Evolutionary conservation across 2,329 filamentous ascomycete genomes (phyloP).

Genomic region (Massarina eburnea): DNA sequence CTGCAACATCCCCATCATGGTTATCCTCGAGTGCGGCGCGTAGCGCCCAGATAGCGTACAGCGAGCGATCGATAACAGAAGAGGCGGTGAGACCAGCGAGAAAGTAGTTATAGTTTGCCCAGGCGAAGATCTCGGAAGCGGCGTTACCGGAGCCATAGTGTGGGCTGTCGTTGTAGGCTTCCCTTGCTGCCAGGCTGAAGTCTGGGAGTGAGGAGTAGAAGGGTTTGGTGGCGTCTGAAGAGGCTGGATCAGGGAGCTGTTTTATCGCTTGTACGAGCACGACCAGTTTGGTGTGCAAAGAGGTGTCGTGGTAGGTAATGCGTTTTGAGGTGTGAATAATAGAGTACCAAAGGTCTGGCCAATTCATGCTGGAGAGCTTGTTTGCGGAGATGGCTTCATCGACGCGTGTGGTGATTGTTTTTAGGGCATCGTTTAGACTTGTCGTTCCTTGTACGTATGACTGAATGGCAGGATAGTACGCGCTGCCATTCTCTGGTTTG

Average conservation of each 20-base stretch:
- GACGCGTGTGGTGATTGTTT: slow-evolving; percentile 25
- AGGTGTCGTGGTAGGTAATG: slow-evolving; percentile 16
- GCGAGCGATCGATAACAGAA: slow-evolving; percentile 15
- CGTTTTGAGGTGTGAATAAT: slow-evolving; percentile 34
- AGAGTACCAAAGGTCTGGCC: slow-evolving; percentile 32
- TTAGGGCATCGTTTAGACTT: slow-evolving; percentile 15
- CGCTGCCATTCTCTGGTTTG: slow-evolving; percentile 23
- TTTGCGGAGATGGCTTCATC: slow-evolving; percentile 24
- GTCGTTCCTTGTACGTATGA: slow-evolving; percentile 20
- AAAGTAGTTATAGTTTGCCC: slow-evolving; percentile 37
- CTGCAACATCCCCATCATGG: neutral
- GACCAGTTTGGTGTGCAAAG: slow-evolving; percentile 20
- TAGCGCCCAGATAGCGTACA: slow-evolving; percentile 34
- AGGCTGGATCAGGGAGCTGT: slow-evolving; percentile 18
- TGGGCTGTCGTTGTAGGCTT: slow-evolving; percentile 35
- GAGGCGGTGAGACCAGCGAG: slow-evolving; percentile 25
- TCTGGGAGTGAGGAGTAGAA: slow-evolving; percentile 22
- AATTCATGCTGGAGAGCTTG: slow-evolving; percentile 21
- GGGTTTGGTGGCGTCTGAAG: slow-evolving; percentile 4
- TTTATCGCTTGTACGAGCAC: slow-evolving; percentile 28
- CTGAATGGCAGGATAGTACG: slow-evolving; percentile 25
- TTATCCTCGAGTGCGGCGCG: slow-evolving; percentile 29
- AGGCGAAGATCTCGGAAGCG: slow-evolving; percentile 28
- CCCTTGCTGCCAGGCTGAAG: slow-evolving; percentile 27
- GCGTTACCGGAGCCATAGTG: slow-evolving; percentile 14